Evolutionary conservation across 495 filamentous ascomycete genomes (phyloP).

Genomic region (Elasticomyces elasticus): DNA sequence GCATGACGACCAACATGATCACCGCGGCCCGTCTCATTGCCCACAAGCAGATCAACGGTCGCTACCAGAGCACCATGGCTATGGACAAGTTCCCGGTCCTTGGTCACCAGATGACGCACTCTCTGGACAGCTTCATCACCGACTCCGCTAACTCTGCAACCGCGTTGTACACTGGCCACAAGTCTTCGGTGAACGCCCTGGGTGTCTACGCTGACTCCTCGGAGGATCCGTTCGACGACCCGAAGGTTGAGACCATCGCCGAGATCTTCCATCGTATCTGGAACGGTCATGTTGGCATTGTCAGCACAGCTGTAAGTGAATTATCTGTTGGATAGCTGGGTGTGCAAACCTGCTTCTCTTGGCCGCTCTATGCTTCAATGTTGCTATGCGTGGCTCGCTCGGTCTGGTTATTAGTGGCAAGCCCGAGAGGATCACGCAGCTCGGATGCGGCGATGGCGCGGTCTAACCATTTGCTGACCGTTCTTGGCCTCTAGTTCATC

Average conservation of each 20-base stretch:
- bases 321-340: too few species aligned
- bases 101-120: conserved; percentile 44
- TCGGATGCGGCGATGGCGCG: too few species aligned
- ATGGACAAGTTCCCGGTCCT: conserved; percentile 65
- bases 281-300: conserved; percentile 45
- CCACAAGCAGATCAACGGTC: conserved; percentile 65
- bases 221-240: conserved; percentile 56
- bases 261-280: conserved; percentile 58
- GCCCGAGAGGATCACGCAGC: too few species aligned
- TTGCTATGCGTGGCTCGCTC: too few species aligned
- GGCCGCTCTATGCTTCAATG: too few species aligned
- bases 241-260: conserved; percentile 67
- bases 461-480: too few species aligned
- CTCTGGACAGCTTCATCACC: conserved; percentile 62
- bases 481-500: too few species aligned
- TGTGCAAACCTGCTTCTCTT: too few species aligned
- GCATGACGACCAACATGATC: conserved; percentile 75
- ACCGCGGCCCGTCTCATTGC: conserved; percentile 62
- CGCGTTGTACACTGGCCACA: conserved; percentile 64
- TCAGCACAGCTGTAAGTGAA: conserved; percentile 59
- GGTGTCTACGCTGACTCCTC: conserved; percentile 64
- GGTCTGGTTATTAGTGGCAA: too few species aligned
- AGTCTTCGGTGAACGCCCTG: conserved; percentile 62
- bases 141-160: conserved; percentile 69
- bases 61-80: conserved; percentile 54